Percentiles rank a stretch among this genome's conserved stretches.
Evolutionary conservation across 208 protist genomes (phyloP).

Genomic region (Trichomonas vaginalis): DNA sequence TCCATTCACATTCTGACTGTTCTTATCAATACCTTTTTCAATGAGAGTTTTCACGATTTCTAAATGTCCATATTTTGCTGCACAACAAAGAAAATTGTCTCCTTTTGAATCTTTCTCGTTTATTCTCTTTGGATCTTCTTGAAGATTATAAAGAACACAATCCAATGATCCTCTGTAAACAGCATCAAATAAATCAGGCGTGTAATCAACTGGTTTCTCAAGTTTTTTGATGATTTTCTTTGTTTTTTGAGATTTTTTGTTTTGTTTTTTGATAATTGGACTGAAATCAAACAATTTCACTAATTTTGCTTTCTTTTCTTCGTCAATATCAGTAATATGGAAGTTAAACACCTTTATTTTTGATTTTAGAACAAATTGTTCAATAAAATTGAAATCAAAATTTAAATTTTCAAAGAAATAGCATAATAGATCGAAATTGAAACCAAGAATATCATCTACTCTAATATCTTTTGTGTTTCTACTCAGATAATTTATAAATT

Average conservation of each 20-base stretch:
- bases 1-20: not conserved
- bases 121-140: not conserved
- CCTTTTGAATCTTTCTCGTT: not conserved
- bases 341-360: not conserved
- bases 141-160: not conserved
- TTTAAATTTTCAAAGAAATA: not conserved
- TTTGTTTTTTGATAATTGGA: not conserved
- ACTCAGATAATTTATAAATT: not conserved
- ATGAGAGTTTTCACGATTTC: not conserved
- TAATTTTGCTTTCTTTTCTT: not conserved
- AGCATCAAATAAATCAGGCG: not conserved
- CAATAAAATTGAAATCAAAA: not conserved
- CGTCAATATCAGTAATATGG: not conserved
- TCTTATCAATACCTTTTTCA: not conserved
- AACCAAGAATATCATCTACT: not conserved
- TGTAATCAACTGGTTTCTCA: not conserved
- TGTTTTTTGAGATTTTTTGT: not conserved
- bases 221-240: not conserved
- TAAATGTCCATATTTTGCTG: not conserved
- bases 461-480: not conserved
- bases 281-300: not conserved
- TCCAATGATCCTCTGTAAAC: not conserved
- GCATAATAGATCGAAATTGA: not conserved
- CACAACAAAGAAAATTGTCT: not conserved
- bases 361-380: not conserved